Base-by-base conservation (phyloP, 371 early-diverging fungal species). In the Saksenaea vasiformis region DNA sequence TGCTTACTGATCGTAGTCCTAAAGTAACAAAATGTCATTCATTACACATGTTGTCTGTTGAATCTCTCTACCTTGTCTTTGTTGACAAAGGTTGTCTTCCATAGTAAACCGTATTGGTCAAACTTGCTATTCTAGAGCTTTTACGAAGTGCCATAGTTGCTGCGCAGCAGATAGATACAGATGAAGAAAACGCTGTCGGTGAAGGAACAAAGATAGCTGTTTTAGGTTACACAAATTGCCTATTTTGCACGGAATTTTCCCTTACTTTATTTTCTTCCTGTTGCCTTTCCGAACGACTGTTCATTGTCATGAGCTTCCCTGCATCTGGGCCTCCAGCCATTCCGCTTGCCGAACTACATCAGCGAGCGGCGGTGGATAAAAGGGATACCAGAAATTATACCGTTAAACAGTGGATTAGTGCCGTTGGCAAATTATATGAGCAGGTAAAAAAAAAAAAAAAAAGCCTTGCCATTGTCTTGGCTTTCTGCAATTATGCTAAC, bases 351-450 rank as follows among this genome's bases (percentile, higher is more conserved):
- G 69, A 69, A 35, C 41, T 69, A 27, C 54, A 61, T 19, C 41
- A 61, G 24, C 56, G 58, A 24, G 69, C 69, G 7, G 56, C 56
- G 4, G 54, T 69, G 22, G 58, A 69, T 38, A 47, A 38, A 27
- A 15, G 58, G 1, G 70, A 70, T 34, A 58, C 64, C 3, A 56
- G 39, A 15, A 70, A 63, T 24, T 70, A 70, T 58, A 38, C 43
- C 22, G 59, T 66, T 27, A 59, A 60, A 44, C 38, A 36, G 24
- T 70, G 70, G 70, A 24, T 70, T 4, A 15, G 36, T 10, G 26
- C 64, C 7, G 62, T 60, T 15, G 61, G 24, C 19, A 53, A 51
- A 41, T 51, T 70, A 11, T 70, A 62, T 38, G 67, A 62, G 19
- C 51, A 70, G 64, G 70, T 64, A 38, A 26, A 31, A n/a, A n/a